Evolutionary conservation across 139 green algal genomes (phyloP), one percentile per base, ranked within the genome.

Genomic region (Chlamydomonas applanata): DNA sequence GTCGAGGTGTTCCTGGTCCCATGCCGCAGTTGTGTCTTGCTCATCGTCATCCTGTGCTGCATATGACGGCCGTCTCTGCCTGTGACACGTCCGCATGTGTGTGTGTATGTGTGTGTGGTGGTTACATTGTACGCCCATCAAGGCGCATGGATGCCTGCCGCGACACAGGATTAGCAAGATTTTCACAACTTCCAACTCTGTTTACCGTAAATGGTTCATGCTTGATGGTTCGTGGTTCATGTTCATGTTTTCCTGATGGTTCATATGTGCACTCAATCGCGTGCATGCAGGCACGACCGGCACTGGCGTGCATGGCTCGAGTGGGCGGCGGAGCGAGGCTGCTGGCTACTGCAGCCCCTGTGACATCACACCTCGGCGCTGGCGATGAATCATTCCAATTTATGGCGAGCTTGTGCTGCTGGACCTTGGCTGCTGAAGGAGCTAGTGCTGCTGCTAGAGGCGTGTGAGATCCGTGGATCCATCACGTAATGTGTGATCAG

Each of bases 291-390:
- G 64, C 64, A 49, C 2, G 75, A 87, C 67, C 29, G 33, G 1
- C 71, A 71, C 25, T 89, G 83, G 83, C 22, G 53, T 2, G 30
- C 67, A 1, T 89, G 77, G 77, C 73, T 84, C 44, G 5, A 19
- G 1, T 87, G 75, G 78, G 56, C 69, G 40, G 27, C 25, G 22
- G 30, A 62, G 14, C 32, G 49, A 13, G 63, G 68, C 0, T 63
- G 72, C 7, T 72, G 65, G 65, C 24, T 72, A 14, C 22, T 62
- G 4, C 22, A 62, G 54, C 40, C 40, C 7, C 40, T 49, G 40
- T n/a, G n/a, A n/a, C n/a, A n/a, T n/a, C n/a, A n/a, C n/a, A n/a
- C n/a, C n/a, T n/a, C n/a, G n/a, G n/a, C n/a, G n/a, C n/a, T n/a
- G n/a, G n/a, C n/a, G n/a, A n/a, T n/a, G n/a, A n/a, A n/a, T n/a